Conservation (phyloP, 2,329 filamentous ascomycete species). For the Clonostachys solani region DNA sequence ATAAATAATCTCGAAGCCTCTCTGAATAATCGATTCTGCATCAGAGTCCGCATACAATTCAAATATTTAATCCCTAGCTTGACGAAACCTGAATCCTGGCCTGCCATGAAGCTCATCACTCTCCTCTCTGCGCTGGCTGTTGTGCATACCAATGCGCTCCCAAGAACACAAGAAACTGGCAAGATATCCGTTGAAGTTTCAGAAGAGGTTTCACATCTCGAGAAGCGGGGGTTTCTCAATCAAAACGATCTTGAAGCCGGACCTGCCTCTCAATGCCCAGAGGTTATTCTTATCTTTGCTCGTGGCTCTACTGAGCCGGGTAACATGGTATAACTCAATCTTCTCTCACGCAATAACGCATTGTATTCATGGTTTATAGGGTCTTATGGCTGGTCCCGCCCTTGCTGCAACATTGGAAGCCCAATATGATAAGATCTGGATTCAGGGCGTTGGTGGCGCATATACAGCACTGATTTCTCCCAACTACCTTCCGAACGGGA, state of each 20-base stretch:
- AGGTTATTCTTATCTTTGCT: slow-evolving; percentile 31
- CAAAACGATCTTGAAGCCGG: slow-evolving; percentile 20
- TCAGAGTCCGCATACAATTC: too few species aligned
- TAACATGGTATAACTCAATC: slow-evolving; percentile 23
- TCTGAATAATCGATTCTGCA: too few species aligned
- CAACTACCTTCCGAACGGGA: slow-evolving; percentile 31
- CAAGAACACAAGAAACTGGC: too few species aligned
- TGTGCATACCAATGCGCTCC: too few species aligned
- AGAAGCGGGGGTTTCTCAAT: slow-evolving; percentile 10
- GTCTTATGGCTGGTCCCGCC: slow-evolving; percentile 14
- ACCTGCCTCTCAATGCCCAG: slow-evolving; percentile 19
- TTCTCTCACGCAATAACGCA: too few species aligned
- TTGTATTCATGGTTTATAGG: not conserved
- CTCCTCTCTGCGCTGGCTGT: too few species aligned
- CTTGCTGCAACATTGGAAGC: slow-evolving; percentile 18
- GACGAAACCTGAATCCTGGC: too few species aligned
- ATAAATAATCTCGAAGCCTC: too few species aligned
- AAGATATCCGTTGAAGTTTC: too few species aligned
- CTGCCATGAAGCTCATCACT: too few species aligned
- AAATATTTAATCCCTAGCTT: too few species aligned
- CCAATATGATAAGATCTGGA: slow-evolving; percentile 24
- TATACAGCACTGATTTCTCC: slow-evolving; percentile 28
- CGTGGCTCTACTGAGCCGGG: slow-evolving; percentile 30
- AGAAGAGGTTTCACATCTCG: not conserved
- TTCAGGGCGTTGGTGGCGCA: slow-evolving; percentile 35